Conservation (phyloP, 2,329 filamentous ascomycete species). For the Penicillium carneum region DNA sequence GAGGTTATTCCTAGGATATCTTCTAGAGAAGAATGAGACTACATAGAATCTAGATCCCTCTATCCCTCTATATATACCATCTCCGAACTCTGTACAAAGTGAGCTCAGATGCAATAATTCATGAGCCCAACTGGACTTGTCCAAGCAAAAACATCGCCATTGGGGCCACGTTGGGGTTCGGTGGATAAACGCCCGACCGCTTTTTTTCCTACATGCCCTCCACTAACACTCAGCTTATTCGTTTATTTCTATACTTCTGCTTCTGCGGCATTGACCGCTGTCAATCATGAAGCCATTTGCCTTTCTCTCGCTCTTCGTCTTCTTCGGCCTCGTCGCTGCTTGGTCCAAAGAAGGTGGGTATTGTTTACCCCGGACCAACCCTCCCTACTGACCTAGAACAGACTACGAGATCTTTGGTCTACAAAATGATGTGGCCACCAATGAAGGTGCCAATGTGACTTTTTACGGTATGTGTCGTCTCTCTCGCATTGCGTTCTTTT, state of each 20-base stretch:
- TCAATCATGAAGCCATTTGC: constrained; percentile 70
- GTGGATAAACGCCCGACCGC: constrained; percentile 25
- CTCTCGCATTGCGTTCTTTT: neutral
- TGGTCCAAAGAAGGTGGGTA: constrained; percentile 86
- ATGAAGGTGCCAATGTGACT: constrained; percentile 78
- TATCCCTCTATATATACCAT: constrained; percentile 7
- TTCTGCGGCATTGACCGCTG: constrained; percentile 39
- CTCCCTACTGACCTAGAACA: constrained; percentile 45
- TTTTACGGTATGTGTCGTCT: constrained; percentile 72
- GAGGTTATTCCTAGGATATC: neutral
- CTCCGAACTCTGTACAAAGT: neutral
- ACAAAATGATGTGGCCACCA: constrained; percentile 79
- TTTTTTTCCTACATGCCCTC: constrained; percentile 22
- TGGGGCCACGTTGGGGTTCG: constrained; percentile 31
- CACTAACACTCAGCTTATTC: constrained; percentile 21
- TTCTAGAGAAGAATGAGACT: neutral
- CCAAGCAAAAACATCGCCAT: constrained; percentile 20
- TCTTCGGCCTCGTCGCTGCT: constrained; percentile 72
- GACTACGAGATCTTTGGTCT: constrained; percentile 98
- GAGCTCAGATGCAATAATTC: constrained; percentile 2
- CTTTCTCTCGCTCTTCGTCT: constrained; percentile 72
- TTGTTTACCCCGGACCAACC: constrained; percentile 2
- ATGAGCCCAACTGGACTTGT: constrained; percentile 2
- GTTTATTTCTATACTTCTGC: constrained; percentile 14
- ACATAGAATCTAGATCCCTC: neutral